phyloP scores from a whole-genome alignment of 2,329 filamentous ascomycete genomes.

The Stemphylium vesicarium region DNA sequence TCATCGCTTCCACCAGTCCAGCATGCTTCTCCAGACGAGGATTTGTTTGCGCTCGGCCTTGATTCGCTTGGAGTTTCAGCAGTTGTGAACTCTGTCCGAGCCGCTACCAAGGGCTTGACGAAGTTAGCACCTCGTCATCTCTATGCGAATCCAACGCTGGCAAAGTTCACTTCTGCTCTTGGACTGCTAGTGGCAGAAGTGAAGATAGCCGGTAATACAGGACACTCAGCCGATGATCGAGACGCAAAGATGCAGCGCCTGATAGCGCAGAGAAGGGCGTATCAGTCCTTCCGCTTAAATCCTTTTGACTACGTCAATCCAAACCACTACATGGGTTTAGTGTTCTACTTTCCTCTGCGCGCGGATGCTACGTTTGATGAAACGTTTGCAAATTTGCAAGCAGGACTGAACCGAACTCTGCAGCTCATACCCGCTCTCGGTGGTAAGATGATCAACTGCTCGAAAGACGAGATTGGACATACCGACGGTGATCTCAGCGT shows the following conservation, averaged over 20 bases:
- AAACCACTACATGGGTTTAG: constrained; percentile 38
- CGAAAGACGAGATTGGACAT: constrained; percentile 38
- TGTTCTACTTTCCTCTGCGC: constrained; percentile 46
- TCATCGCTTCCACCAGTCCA: constrained; percentile 12
- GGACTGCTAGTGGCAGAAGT: background rate
- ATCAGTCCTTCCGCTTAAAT: constrained; percentile 40
- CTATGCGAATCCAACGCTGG: constrained; percentile 41
- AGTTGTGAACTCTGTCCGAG: constrained; percentile 41
- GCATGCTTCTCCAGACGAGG: constrained; percentile 27
- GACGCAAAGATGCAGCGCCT: constrained; percentile 10
- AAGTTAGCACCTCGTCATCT: constrained; percentile 45
- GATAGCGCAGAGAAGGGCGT: constrained; percentile 22
- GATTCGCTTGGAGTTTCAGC: constrained; percentile 42
- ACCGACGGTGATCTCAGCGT: constrained; percentile 32
- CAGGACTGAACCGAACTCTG: constrained; percentile 45
- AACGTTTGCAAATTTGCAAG: constrained; percentile 42
- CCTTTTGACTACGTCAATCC: constrained; percentile 38
- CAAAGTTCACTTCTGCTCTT: constrained; percentile 33
- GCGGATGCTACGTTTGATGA: constrained; percentile 33
- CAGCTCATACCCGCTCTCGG: constrained; percentile 47
- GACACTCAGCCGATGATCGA: background rate
- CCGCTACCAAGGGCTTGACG: constrained; percentile 37
- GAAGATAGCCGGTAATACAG: background rate
- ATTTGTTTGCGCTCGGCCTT: constrained; percentile 43
- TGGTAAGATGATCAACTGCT: constrained; percentile 44